Base-by-base conservation (phyloP, 192 early-diverging fungal genomes). In the Dispira parvispora region DNA sequence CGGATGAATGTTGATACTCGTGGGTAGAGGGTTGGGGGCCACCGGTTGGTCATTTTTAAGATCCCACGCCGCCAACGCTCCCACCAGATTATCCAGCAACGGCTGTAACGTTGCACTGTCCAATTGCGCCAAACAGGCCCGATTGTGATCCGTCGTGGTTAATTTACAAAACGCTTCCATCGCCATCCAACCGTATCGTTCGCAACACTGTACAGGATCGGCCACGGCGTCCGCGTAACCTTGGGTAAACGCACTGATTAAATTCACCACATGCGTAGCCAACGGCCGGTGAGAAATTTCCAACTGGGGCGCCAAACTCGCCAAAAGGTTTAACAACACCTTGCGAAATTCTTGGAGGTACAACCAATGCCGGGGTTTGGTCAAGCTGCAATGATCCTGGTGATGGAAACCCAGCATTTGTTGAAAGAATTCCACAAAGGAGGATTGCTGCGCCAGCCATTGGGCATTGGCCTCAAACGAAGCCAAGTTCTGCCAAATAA, bases 71-170 rank as follows among this genome's bases (percentile, higher is more conserved):
- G 23, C 4, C n/a, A 50, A 20, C 16, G 49, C 49, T 20, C 49
- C 23, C 16, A 23, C 25, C 26, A 56, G 21, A 56, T 26, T 56
- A 14, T 27, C 21, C 13, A 27, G 3, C 54, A 56, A 26, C 14
- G n/a, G n/a, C 3, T 27, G 13, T 4, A 56, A 3, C 21, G 25
- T 14, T 6, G 13, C 54, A 20, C 20, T 16, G 27, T 56, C 54
- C n/a, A 56, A 26, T 27, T 56, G n/a, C 20, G 54, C 54, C 54
- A 56, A 56, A 27, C 54, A 56, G 3, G 54, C 54, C 16, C 54
- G 54, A 20, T 56, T 56, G 21, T 14, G 13, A 56, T 56, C 54
- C 16, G 54, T 25, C 21, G 54, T 26, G 16, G 54, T 56, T 27
- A 56, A 26, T 27, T 56, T 56, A 27, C 54, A 56, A 27, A 56